Base-by-base conservation (phyloP, 2,329 filamentous ascomycete genomes). In the Waltergamsia citrina region DNA sequence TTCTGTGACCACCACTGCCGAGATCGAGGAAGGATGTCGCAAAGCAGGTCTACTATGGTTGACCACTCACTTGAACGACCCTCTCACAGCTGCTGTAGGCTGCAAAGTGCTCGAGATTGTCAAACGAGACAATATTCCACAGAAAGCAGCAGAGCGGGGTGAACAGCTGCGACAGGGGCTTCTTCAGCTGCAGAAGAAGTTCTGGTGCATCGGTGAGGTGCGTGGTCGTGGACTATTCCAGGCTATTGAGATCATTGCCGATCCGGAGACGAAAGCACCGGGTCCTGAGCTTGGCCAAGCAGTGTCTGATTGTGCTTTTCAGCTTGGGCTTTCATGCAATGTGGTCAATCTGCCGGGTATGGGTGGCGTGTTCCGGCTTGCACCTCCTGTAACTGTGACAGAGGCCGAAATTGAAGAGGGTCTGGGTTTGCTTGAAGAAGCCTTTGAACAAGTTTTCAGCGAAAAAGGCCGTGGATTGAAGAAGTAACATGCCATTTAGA, bases 181-280 rank as follows among this genome's bases (percentile, higher is more conserved):
- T n/a, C 51, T 51, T 17, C 48, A 37, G 20, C 53, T 74, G 14
- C 61, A 67, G 43, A 46, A 52, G 15, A 60, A 62, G n/a, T 78
- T 74, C 45, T 66, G 62, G 20, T 80, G 73, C 49, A 72, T 80
- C 33, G 75, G 75, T 2, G 73, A 78, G 44, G 65, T 80, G 1
- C 63, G 74, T 9, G 73, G 73, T 1, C 60, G 72, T 0, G 74
- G 74, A 0, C 54, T 78, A 7, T 67, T 78, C 61, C 62, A 63
- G 0, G 74, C 72, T 3, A 53, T 77, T 7, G 73, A 78, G 50
- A 73, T 79, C 40, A 66, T 80, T 2, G 52, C 53, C 1, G 60
- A 74, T 43, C 48, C 59, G 3, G 46, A 55, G 22, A 69, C 62
- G 0, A 75, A 72, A 39, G 51, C 45, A 2, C 65, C 65, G 0